Evolutionary conservation across 257 asterid species (phyloP).

Genomic region (Knoxia roxburghii): DNA sequence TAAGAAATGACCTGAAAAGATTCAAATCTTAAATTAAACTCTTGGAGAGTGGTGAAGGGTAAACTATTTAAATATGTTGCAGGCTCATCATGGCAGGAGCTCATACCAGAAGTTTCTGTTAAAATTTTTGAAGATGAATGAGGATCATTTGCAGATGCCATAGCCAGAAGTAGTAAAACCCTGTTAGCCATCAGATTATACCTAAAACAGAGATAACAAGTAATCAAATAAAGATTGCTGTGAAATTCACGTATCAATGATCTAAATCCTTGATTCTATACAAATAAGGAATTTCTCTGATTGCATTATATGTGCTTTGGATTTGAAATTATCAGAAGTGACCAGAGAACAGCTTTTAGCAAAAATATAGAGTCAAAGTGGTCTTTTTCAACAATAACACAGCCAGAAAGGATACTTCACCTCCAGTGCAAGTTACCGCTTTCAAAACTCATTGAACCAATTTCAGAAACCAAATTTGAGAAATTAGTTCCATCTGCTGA

Average conservation of each 20-base stretch:
- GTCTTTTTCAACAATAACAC: background rate
- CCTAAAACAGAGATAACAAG: constrained; percentile 48
- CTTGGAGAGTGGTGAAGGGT: background rate
- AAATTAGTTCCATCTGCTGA: constrained; percentile 67
- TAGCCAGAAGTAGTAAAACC: constrained; percentile 84
- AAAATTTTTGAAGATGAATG: constrained; percentile 56
- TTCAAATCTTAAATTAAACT: constrained; percentile 20
- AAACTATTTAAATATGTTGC: background rate
- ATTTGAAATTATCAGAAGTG: constrained; percentile 2
- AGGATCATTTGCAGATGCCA: constrained; percentile 76
- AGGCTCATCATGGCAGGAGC: constrained; percentile 1
- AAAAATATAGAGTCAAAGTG: constrained; percentile 1
- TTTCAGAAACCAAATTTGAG: constrained; percentile 74
- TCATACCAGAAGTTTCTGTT: constrained; percentile 54
- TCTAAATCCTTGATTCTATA: background rate
- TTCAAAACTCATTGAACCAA: constrained; percentile 77
- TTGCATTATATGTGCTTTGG: background rate
- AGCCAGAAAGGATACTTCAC: constrained; percentile 29
- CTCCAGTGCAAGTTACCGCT: constrained; percentile 93
- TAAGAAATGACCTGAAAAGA: constrained; percentile 81
- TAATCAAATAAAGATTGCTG: constrained; percentile 2
- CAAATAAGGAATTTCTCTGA: background rate
- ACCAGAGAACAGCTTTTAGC: background rate
- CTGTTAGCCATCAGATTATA: constrained; percentile 98
- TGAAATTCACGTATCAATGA: background rate